Evolutionary conservation across 2,329 filamentous ascomycete genomes (phyloP).

Genomic region (Lasiodiplodia gonubiensis): DNA sequence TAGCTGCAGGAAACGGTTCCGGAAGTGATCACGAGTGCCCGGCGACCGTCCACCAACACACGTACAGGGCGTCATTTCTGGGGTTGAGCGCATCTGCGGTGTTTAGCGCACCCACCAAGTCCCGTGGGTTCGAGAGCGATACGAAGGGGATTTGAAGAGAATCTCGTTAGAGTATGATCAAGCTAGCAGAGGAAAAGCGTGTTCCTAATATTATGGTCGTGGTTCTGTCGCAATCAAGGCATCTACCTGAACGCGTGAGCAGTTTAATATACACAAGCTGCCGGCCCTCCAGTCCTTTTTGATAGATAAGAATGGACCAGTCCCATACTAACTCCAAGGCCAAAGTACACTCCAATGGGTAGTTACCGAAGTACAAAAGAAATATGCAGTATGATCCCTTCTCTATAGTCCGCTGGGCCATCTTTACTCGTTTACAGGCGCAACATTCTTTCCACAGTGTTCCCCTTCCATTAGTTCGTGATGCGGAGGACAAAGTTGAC

Average conservation of each 20-base stretch:
- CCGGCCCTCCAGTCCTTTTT: background rate
- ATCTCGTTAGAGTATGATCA: background rate
- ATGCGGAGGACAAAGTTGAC: constrained; percentile 83
- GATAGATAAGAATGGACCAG: background rate
- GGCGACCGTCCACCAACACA: background rate
- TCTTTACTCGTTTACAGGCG: background rate
- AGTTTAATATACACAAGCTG: constrained; percentile 5
- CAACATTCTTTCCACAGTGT: background rate
- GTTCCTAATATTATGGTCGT: background rate
- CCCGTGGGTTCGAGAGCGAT: too few relatives aligned
- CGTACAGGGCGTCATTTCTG: too few relatives aligned
- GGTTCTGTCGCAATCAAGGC: background rate
- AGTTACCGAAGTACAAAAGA: background rate
- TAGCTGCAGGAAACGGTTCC: too few relatives aligned
- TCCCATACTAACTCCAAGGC: constrained; percentile 6
- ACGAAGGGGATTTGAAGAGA: too few relatives aligned
- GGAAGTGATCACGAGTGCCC: too few relatives aligned
- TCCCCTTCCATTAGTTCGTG: background rate
- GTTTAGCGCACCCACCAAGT: too few relatives aligned
- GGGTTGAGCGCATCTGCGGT: too few relatives aligned
- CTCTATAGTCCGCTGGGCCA: background rate
- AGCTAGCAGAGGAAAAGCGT: background rate
- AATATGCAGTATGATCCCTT: background rate
- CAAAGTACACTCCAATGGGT: background rate
- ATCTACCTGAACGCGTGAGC: constrained; percentile 2